Evolutionary conservation across 2,329 filamentous ascomycete genomes (phyloP), one percentile per base, ranked within the genome.

Genomic region (Escovopsis sp.): DNA sequence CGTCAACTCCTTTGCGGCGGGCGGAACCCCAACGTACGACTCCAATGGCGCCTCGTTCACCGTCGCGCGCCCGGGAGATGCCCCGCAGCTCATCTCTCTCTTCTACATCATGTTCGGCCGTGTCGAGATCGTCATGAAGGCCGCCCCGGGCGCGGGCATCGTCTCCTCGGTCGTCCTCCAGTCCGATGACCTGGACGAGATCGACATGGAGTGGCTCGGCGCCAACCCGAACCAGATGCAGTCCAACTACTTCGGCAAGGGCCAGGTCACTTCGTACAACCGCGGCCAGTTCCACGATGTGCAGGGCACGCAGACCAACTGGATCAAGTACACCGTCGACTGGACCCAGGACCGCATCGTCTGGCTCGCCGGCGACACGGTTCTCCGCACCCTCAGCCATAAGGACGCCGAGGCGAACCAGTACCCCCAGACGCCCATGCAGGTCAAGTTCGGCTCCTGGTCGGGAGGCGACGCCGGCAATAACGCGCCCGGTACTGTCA

Each of bases 81-180:
- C 86, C 3, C 91, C 91, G 0, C 82, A 89, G 59, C 75, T 98
- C 47, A 73, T 74, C 49, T 94, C 87, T 47, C 77, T 91, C 55
- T 96, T 94, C 75, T 96, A 95, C 70, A 94, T 98, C 67, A 96
- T 98, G 91, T 98, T 95, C 60, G 91, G 91, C 51, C 83, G 81
- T 49, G 84, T 95, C 56, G 83, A 94, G 50, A 76, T 88, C 51
- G 80, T 77, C 30, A 73, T 95, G 68, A 88, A 89, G 64, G 79
- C 85, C 26, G 87, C 91, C 9, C 81, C 87, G 0, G 91, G 91
- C 7, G 79, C 76, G 9, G 91, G 91, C 46, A 95, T 98, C 53
- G 88, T 98, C 50, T 94, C 85, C 61, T 91, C 86, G 38, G 73
- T 91, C 11, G 86, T 98, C 8, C 68, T 98, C 49, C 81, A 94